A percentile compares a stretch with the other conserved stretches of the same genome.
These are phyloP conservation scores for Knufia fluminis DNA, from an alignment of 2,329 filamentous ascomycete genomes.

Conservation along the genomic window DNA sequence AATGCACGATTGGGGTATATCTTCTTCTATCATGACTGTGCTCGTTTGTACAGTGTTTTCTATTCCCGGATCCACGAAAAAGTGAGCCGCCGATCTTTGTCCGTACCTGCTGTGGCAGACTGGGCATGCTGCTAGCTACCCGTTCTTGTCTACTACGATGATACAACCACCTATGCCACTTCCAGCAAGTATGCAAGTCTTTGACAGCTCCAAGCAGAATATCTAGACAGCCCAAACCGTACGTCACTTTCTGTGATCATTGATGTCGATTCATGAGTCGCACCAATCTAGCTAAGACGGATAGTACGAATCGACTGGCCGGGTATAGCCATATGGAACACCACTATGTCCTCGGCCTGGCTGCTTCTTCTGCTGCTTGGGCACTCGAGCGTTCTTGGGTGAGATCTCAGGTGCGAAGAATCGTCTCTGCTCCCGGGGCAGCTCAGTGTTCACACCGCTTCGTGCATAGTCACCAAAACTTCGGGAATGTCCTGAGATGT, in stretches of 20 bases:
- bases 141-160: not conserved
- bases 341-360: conserved; percentile 13
- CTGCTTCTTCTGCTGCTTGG: conserved; percentile 1
- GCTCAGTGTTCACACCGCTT: not conserved
- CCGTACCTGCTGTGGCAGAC: no score
- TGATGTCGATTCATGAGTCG: no score
- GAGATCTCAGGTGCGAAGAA: conserved; percentile 2
- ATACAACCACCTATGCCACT: not conserved
- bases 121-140: no score
- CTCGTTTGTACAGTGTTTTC: not conserved
- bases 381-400: not conserved
- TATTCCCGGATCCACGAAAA: not conserved
- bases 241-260: no score
- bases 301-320: conserved; percentile 7
- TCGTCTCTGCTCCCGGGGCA: not conserved
- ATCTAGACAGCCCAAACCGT: not conserved
- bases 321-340: conserved; percentile 14
- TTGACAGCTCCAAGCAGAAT: not conserved
- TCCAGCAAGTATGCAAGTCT: not conserved
- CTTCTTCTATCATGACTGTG: no score
- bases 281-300: not conserved
- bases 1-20: no score
- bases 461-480: not conserved
- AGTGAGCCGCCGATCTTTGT: no score
- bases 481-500: not conserved